Evolutionary conservation across 192 early-diverging fungal genomes (phyloP).

Genomic region (Backusella parvicylindrica): DNA sequence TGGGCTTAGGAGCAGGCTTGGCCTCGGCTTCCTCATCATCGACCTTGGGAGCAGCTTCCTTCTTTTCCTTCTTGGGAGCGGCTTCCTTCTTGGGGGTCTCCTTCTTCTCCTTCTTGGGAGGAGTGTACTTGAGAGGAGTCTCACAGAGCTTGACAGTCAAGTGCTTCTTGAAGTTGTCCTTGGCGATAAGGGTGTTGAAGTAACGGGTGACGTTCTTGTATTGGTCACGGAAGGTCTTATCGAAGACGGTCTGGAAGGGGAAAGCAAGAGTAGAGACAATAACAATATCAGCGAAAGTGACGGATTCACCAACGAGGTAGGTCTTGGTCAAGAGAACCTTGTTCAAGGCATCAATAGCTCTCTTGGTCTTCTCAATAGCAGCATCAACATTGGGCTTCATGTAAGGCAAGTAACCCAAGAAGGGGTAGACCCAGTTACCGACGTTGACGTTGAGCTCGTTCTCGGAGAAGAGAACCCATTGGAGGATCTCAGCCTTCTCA

Average conservation of each 20-base stretch:
- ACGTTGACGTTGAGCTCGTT: slow-evolving; percentile 48
- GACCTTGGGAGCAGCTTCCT: slow-evolving; percentile 49
- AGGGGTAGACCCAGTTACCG: slow-evolving; percentile 40
- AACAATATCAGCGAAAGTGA: slow-evolving; percentile 90
- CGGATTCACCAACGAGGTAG: slow-evolving; percentile 90
- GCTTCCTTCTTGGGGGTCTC: slow-evolving; percentile 54
- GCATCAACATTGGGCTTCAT: slow-evolving; percentile 61
- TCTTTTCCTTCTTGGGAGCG: slow-evolving; percentile 45
- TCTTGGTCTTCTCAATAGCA: slow-evolving; percentile 64
- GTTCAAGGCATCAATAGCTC: slow-evolving; percentile 69
- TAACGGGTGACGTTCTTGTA: slow-evolving; percentile 90
- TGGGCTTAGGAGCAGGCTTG: slow-evolving; percentile 82
- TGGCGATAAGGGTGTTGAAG: slow-evolving; percentile 84
- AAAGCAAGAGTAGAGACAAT: slow-evolving; percentile 53
- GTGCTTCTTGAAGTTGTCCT: slow-evolving; percentile 82
- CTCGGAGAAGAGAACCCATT: slow-evolving; percentile 65
- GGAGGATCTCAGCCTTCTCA: slow-evolving; percentile 63
- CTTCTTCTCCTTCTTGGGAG: slow-evolving; percentile 65
- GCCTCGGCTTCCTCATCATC: slow-evolving; percentile 57
- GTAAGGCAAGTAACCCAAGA: slow-evolving; percentile 36
- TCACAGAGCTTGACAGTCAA: slow-evolving; percentile 65
- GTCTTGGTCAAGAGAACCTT: slow-evolving; percentile 79
- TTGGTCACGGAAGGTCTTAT: slow-evolving; percentile 74
- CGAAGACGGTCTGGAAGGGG: slow-evolving; percentile 56
- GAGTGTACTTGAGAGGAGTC: slow-evolving; percentile 48